A percentile compares a stretch with the other conserved stretches of the same genome.
phyloP scores from a whole-genome alignment of 148 eudicot species.

The Rhododendron kiyosumense region DNA sequence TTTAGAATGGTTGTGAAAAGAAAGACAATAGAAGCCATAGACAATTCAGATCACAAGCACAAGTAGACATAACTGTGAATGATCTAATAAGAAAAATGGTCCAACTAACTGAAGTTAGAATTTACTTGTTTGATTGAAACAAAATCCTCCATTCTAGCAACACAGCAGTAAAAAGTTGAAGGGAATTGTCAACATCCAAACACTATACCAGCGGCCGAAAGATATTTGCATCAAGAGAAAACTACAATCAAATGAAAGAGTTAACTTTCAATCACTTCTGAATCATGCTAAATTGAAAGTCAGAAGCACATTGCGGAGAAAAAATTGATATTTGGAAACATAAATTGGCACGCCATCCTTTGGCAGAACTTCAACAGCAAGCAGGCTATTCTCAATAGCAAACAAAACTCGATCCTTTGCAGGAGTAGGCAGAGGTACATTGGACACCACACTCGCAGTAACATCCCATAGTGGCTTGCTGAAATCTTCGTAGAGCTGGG shows the following conservation, averaged over 20 bases:
- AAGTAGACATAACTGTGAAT: not conserved
- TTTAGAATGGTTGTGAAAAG: not conserved
- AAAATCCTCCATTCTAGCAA: slow-evolving; percentile 83
- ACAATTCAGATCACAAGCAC: not conserved
- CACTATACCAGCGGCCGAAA: slow-evolving; percentile 87
- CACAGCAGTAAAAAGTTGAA: slow-evolving; percentile 86
- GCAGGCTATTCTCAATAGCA: slow-evolving; percentile 85
- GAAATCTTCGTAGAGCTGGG: slow-evolving; percentile 35
- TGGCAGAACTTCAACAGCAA: slow-evolving; percentile 85
- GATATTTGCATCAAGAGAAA: slow-evolving; percentile 60
- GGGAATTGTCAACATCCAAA: slow-evolving; percentile 90
- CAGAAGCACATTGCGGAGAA: slow-evolving; percentile 5
- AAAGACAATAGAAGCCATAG: not conserved
- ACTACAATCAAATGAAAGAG: not conserved
- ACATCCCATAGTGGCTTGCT: slow-evolving; percentile 98
- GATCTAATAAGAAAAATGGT: not conserved
- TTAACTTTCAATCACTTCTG: not conserved
- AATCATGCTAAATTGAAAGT: not conserved
- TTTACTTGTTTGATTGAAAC: slow-evolving; percentile 85
- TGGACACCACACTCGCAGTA: slow-evolving; percentile 59
- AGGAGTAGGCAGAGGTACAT: slow-evolving; percentile 87
- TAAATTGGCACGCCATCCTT: slow-evolving; percentile 92
- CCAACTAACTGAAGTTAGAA: slow-evolving; percentile 6
- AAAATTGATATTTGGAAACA: slow-evolving; percentile 5
- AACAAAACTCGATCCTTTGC: slow-evolving; percentile 85